Evolutionary conservation across 2,329 filamentous ascomycete genomes (phyloP), one percentile per base, ranked within the genome.

Genomic region (Alternaria solani): DNA sequence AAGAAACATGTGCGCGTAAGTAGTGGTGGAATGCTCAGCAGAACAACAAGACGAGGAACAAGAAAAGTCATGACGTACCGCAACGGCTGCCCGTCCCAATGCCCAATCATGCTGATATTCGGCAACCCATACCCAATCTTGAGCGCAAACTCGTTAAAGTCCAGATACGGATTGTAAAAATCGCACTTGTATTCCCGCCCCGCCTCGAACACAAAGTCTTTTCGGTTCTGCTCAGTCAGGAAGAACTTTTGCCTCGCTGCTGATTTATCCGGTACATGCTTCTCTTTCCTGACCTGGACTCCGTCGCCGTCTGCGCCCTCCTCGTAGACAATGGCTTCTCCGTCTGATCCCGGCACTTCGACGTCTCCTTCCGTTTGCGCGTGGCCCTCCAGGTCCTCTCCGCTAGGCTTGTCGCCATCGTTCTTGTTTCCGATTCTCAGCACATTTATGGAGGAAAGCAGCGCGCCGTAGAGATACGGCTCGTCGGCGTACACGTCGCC

Each of bases 81-180:
- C 49, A 93, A 80, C 12, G 87, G 87, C 80, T 94, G 90, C 0
- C 91, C 91, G 70, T 94, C 91, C 90, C 91, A 93, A 74, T 92
- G 93, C 69, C 86, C 88, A 76, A 93, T 87, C 54, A 94, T 89
- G 1, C 88, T 88, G 20, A 93, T 92, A 0, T 91, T 90, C 0
- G 92, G 92, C 30, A 95, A 74, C 52, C 76, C 76, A 41, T 78
- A 78, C 3, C 76, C 76, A 7, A 78, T 67, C 64, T 87, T 84
- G 23, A 95, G 79, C 28, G 90, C 84, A 70, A 94, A 89, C 67
- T 90, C 86, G 72, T 89, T 90, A 76, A 98, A 97, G 78, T 96
- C 93, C 46, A 99, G 79, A 79, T 96, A 97, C 2, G 91, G 91
- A 76, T 98, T 98, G 79, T 90, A 96, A 78, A 99, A 98, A 75